Base-by-base conservation (phyloP, 768 basidiomycete genomes). In the Tricholoma terreum region DNA sequence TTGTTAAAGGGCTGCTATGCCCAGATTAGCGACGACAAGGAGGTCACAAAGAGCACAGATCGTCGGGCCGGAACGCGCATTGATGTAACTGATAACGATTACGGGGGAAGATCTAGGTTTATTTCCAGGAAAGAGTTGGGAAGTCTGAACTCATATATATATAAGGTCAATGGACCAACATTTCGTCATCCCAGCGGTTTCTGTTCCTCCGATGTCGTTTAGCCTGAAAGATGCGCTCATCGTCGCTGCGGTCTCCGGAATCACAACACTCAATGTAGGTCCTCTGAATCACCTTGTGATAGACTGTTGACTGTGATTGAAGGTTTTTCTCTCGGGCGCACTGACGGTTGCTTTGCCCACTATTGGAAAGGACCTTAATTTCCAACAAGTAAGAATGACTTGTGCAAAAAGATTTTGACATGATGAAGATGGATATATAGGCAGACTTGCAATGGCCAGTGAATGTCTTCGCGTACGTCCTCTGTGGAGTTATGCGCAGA, bases 171-270 rank as follows among this genome's bases (percentile, higher is more conserved):
- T 8, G 61, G 62, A 61, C 62, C 50, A 59, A 14, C 52, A 71
- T 74, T 75, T 69, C 71, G 73, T 75, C 76, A 75, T 76, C 76
- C 75, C 76, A 72, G 66, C 69, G 72, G 73, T 63, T 65, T 66
- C 52, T 59, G 70, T 72, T 71, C 69, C 63, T 67, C 72, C 72
- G 72, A 34, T 38, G 50, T 14, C 31, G 24, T 52, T 35, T 4
- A 22, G 33, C 34, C 15, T 36, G 50, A 52, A 52, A 24, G 50
- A 52, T 52, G 19, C 11, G 19, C 24, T 52, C 50, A n/a, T 36
- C 9, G 34, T 52, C 10, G 38, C 38, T 24, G 50, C 50, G n/a
- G 50, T 52, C 11, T 52, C 19, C 10, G 50, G 34, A 11, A 38
- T 52, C 15, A 52, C 34, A 4, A 52, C 50, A 14, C 38, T 52